Evolutionary conservation across 169 alveolate species (phyloP), one percentile per base, ranked within the genome.

Genomic region (Perkinsus olseni): DNA sequence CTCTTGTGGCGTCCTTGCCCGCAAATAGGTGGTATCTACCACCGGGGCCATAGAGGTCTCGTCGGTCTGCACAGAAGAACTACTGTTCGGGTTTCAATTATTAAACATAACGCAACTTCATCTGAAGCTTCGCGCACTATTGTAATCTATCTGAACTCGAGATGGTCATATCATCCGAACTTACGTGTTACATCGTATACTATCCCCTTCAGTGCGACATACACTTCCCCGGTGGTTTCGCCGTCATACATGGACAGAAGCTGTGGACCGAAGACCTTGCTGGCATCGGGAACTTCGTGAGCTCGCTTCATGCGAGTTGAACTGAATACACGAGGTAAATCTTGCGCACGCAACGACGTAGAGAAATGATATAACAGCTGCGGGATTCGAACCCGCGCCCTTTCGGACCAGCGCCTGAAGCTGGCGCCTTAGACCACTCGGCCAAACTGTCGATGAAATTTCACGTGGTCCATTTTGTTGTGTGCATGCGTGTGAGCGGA

Each of bases 311-410:
- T 62, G 8, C 82, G 50, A 3, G 11, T 6, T 1, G 82, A 24
- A 1, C 31, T 13, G 82, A 21, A 6, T 6, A 24, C 8, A 28
- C 82, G 82, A 62, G 82, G 31, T 6, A 24, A 28, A 24, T 62
- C 1, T 40, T n/a, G n/a, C 3, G 21, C 11, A 40, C 50, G 50
- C 50, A 24, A 6, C 82, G 17, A 28, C 4, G 34, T 0, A 62
- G 82, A 62, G 36, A 62, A 28, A 21, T 13, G 17, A 62, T 6
- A 62, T 62, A 62, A 62, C 82, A 62, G 82, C 82, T 62, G 82
- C 82, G 82, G 82, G 82, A 62, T 62, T 62, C 82, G 82, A 62
- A 62, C 82, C 82, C 82, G 82, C 82, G 82, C 82, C 82, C 82
- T 62, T 62, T 62, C 82, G 82, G 82, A 62, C 82, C 34, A 62